Percentiles rank a stretch among this genome's conserved stretches.
Conservation (phyloP, 768 basidiomycete genomes). For the Russula foetens region DNA sequence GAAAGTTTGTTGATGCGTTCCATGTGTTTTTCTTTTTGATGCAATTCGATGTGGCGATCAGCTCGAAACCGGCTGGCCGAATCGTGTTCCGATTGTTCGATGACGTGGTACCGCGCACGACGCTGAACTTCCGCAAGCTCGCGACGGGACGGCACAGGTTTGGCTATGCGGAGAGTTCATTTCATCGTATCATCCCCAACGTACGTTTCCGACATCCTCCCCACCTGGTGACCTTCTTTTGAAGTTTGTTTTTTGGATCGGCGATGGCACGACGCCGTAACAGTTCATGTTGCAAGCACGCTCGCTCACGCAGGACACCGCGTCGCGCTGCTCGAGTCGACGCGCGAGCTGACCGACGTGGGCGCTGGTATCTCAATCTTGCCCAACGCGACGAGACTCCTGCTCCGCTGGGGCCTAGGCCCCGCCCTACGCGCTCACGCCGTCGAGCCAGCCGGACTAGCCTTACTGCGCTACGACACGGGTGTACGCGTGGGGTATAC, state of each 20-base stretch:
- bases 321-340: constrained; percentile 33
- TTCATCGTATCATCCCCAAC: constrained; percentile 51
- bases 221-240: not conserved
- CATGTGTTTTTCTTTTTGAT: no score
- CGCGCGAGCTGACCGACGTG: constrained; percentile 32
- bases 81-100: constrained; percentile 82
- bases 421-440: constrained; percentile 26
- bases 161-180: constrained; percentile 59
- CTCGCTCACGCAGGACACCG: constrained; percentile 34
- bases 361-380: constrained; percentile 37
- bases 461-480: constrained; percentile 30
- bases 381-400: constrained; percentile 33
- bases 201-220: constrained; percentile 19
- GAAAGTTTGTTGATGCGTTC: no score
- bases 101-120: constrained; percentile 72
- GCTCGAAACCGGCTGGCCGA: constrained; percentile 51
- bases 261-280: not conserved
- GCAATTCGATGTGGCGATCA: no score
- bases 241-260: not conserved
- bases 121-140: constrained; percentile 75
- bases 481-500: constrained; percentile 34
- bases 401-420: constrained; percentile 33
- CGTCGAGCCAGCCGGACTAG: constrained; percentile 32
- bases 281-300: constrained; percentile 34
- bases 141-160: constrained; percentile 59